phyloP scores from a whole-genome alignment of 176 grass and related monocot species.

The Zoysia japonica region DNA sequence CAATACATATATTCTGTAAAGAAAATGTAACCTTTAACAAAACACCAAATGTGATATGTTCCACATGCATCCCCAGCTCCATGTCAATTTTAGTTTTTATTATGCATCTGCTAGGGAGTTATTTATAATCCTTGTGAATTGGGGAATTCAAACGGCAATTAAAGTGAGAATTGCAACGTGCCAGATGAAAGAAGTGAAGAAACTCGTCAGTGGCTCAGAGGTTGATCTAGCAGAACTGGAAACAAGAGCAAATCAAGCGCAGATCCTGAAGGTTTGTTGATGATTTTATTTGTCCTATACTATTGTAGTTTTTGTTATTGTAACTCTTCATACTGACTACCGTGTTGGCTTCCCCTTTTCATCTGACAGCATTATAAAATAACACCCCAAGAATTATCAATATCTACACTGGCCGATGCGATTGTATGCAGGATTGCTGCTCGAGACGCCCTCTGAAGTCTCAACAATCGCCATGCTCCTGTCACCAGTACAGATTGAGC shows the following conservation, averaged over 20 bases:
- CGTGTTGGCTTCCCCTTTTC: not conserved
- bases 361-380: slow-evolving; percentile 80
- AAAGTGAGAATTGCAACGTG: not conserved
- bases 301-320: not conserved
- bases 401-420: slow-evolving; percentile 63
- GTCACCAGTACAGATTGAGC: not conserved
- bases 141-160: not conserved
- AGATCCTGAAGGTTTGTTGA: slow-evolving; percentile 69
- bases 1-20: not conserved
- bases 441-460: slow-evolving; percentile 62
- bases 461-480: not conserved
- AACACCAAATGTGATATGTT: not conserved
- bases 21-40: not conserved
- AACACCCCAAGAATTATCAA: slow-evolving; percentile 72
- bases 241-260: slow-evolving; percentile 58
- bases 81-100: not conserved
- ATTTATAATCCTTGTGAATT: slow-evolving; percentile 9
- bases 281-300: slow-evolving; percentile 21
- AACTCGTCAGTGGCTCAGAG: slow-evolving; percentile 63
- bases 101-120: not conserved
- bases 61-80: not conserved
- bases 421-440: slow-evolving; percentile 79
- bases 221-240: slow-evolving; percentile 69
- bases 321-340: not conserved
- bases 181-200: slow-evolving; percentile 70